phyloP scores from a whole-genome alignment of 2,329 filamentous ascomycete genomes.

The Bipolaris sorokiniana region DNA sequence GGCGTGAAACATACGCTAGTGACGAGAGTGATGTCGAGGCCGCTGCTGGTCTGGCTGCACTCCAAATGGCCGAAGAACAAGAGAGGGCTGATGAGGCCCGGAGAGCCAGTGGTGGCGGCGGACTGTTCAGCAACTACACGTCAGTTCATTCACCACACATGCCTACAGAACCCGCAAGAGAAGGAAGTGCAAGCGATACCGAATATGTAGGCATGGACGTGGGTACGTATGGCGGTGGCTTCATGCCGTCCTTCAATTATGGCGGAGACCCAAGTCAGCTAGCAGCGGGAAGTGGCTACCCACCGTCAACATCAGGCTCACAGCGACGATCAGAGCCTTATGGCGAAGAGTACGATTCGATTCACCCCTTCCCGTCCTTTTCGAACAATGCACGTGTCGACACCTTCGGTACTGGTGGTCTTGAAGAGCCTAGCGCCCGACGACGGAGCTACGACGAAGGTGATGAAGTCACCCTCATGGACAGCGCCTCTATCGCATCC shows the following conservation, averaged over 20 bases:
- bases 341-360: conserved; percentile 54
- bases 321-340: conserved; percentile 53
- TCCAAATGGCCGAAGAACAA: conserved; percentile 81
- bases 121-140: conserved; percentile 59
- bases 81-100: conserved; percentile 67
- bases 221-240: conserved; percentile 75
- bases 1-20: conserved; percentile 44
- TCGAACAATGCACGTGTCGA: conserved; percentile 74
- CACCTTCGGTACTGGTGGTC: conserved; percentile 85
- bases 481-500: conserved; percentile 36
- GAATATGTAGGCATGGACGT: conserved; percentile 77
- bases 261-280: conserved; percentile 58
- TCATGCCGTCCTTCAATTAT: conserved; percentile 66
- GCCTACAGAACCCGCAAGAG: conserved; percentile 33
- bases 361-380: conserved; percentile 65
- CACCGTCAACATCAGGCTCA: conserved; percentile 54
- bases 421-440: conserved; percentile 74
- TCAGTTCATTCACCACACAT: conserved; percentile 52
- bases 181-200: conserved; percentile 62
- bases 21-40: conserved; percentile 91
- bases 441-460: conserved; percentile 91
- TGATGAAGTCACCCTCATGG: conserved; percentile 69
- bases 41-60: conserved; percentile 79
- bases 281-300: conserved; percentile 45
- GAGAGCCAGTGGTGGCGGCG: conserved; percentile 63